phyloP scores from a whole-genome alignment of 768 basidiomycete species.

The Mycena vulgaris region DNA sequence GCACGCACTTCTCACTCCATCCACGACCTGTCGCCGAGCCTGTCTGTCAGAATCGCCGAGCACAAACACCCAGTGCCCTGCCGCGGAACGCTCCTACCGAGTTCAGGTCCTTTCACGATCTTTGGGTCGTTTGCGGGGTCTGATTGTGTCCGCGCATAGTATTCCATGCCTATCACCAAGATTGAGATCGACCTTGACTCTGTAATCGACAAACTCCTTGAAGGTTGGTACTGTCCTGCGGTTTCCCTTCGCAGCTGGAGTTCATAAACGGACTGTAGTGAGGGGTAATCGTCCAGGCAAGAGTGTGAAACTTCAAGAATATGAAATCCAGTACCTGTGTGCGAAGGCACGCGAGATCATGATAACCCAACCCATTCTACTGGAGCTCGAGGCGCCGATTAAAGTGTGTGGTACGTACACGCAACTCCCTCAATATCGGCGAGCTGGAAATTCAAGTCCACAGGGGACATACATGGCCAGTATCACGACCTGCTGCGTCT shows the following conservation, averaged over 20 bases:
- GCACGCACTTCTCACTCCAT: background rate
- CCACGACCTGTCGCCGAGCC: background rate
- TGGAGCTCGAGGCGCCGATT: slow-evolving; percentile 98
- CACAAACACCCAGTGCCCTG: too few species aligned
- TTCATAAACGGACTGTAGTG: slow-evolving; percentile 67
- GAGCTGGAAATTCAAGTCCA: background rate
- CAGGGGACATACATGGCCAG: slow-evolving; percentile 99
- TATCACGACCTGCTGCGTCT: slow-evolving; percentile 98
- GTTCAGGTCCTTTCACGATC: too few species aligned
- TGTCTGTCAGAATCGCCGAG: background rate
- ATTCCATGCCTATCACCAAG: slow-evolving; percentile 79
- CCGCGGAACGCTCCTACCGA: too few species aligned
- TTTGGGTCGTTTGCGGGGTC: background rate
- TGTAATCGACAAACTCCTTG: slow-evolving; percentile 97
- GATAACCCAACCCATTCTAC: slow-evolving; percentile 97
- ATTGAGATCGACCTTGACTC: slow-evolving; percentile 99
- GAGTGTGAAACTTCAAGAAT: slow-evolving; percentile 96
- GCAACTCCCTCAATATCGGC: background rate
- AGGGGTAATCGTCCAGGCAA: slow-evolving; percentile 98
- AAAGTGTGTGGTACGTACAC: slow-evolving; percentile 94
- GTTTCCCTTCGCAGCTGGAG: too few species aligned
- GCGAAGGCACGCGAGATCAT: slow-evolving; percentile 98
- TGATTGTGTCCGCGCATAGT: slow-evolving; percentile 4
- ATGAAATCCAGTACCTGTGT: slow-evolving; percentile 99
- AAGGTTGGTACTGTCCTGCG: slow-evolving; percentile 77